Conservation (phyloP, 2,329 filamentous ascomycete genomes). For the Colletotrichum tabaci region DNA sequence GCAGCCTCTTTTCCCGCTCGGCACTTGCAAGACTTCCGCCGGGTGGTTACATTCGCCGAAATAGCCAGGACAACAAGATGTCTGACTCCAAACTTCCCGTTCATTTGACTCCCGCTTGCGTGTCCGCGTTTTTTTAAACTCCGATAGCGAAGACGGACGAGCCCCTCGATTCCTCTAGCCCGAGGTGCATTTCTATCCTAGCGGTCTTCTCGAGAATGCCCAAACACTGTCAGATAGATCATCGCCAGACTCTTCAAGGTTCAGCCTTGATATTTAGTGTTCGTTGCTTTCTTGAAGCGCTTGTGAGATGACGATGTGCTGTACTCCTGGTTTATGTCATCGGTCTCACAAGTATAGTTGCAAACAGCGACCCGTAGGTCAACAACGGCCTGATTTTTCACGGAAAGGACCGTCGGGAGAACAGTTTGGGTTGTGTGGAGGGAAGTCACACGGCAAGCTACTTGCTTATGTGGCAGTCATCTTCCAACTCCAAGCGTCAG, state of each 20-base stretch:
- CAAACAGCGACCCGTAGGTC: neutral
- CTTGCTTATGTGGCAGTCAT: neutral
- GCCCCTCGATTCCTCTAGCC: neutral
- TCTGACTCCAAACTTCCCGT: neutral
- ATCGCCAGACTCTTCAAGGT: neutral
- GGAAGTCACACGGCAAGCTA: neutral
- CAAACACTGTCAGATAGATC: too few species aligned
- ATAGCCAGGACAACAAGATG: neutral
- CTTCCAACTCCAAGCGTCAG: neutral
- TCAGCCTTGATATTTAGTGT: neutral
- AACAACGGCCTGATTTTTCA: neutral
- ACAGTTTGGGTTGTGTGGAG: neutral
- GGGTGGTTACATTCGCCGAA: neutral
- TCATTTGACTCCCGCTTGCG: neutral
- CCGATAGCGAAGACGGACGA: neutral
- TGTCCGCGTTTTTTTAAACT: neutral
- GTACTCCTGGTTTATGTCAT: neutral
- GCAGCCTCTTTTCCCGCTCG: neutral
- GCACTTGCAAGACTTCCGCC: neutral
- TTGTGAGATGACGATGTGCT: too few species aligned
- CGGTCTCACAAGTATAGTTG: constrained; percentile 12
- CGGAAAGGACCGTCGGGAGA: neutral
- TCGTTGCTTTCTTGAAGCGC: too few species aligned
- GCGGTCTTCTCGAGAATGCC: neutral
- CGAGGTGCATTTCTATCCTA: neutral